Conservation (phyloP, 495 filamentous ascomycete species). For the Glarea lozoyensis region DNA sequence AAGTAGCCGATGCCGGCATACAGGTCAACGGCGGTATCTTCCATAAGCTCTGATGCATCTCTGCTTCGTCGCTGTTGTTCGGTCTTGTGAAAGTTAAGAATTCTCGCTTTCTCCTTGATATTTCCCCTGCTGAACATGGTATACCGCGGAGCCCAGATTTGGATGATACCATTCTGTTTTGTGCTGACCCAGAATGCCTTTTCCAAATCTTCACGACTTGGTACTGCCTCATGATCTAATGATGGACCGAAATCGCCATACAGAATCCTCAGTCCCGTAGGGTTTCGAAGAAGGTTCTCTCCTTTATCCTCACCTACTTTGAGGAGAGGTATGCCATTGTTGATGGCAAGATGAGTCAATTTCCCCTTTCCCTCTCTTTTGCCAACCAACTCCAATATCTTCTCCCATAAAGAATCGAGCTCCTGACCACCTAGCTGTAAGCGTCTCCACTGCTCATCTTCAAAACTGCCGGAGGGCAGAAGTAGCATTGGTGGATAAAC, state of each 20-base stretch:
- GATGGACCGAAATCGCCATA: slow-evolving; percentile 58
- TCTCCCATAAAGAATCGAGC: slow-evolving; percentile 28
- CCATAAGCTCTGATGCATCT: neutral
- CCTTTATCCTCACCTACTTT: slow-evolving; percentile 6
- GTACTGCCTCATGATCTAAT: slow-evolving; percentile 7
- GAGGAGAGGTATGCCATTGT: slow-evolving; percentile 57
- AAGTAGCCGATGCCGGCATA: slow-evolving; percentile 95
- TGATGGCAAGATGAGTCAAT: slow-evolving; percentile 64
- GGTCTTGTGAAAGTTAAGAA: slow-evolving; percentile 46
- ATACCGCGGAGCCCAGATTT: slow-evolving; percentile 78
- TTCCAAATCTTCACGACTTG: slow-evolving; percentile 38
- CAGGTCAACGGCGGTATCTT: slow-evolving; percentile 57
- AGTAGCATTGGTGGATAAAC: slow-evolving; percentile 63
- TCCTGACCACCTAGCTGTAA: slow-evolving; percentile 20
- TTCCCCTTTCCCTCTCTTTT: slow-evolving; percentile 26
- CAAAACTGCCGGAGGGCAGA: slow-evolving; percentile 53
- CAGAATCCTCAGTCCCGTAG: slow-evolving; percentile 50
- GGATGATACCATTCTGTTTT: slow-evolving; percentile 69
- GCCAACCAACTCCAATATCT: slow-evolving; percentile 41
- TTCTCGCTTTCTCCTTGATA: slow-evolving; percentile 73
- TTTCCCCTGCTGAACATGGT: slow-evolving; percentile 93
- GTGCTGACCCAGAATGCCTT: slow-evolving; percentile 66
- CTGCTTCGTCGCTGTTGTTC: neutral
- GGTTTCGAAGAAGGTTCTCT: slow-evolving; percentile 61
- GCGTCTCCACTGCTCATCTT: slow-evolving; percentile 32